Evolutionary conservation across 805 yeast genomes (phyloP), one percentile per base, ranked within the genome.

Genomic region (Priceomyces fermenticarens): DNA sequence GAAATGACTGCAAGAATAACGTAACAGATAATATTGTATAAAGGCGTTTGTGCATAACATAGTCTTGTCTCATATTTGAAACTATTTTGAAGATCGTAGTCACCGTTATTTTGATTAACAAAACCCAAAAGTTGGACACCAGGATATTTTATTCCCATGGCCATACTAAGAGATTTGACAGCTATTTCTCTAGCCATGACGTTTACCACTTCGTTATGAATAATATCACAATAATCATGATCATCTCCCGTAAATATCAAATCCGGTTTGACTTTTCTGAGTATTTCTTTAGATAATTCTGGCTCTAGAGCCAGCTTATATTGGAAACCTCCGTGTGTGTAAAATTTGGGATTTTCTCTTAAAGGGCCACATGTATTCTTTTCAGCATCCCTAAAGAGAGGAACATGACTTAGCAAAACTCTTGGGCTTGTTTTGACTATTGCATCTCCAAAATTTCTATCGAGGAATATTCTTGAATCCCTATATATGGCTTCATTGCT

Each of bases 231-330:
- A 51, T 88, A 89, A 58, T 93, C 99, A 63, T 93, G 99, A 58
- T 93, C 99, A 58, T 93, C 99, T 1, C 99, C 99, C 2, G 95
- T 78, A 55, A 88, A 87, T 2, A 86, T 72, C 7, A 83, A 59
- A 14, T 70, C 67, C 0, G 99, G 99, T 35, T 74, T 62, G 0
- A 91, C 58, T 10, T 65, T 66, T 5, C 70, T 53, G 32, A 93
- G 60, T 4, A 93, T 70, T 25, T 77, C 73, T 17, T 75, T 67
- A 0, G 93, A 70, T 4, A 84, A 54, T 3, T 72, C 75, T 10
- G 74, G 65, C 34, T 78, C 82, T 4, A 93, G 68, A 15, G 85
- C 89, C 0, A 96, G 90, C 61, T 90, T 95, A 61, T 88, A 93
- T 58, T 93, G 98, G 25, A 73, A 67, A 1, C 99, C 99, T 45